phyloP scores from a whole-genome alignment of 2,329 filamentous ascomycete species.

The Hymenoscyphus fructigenus region DNA sequence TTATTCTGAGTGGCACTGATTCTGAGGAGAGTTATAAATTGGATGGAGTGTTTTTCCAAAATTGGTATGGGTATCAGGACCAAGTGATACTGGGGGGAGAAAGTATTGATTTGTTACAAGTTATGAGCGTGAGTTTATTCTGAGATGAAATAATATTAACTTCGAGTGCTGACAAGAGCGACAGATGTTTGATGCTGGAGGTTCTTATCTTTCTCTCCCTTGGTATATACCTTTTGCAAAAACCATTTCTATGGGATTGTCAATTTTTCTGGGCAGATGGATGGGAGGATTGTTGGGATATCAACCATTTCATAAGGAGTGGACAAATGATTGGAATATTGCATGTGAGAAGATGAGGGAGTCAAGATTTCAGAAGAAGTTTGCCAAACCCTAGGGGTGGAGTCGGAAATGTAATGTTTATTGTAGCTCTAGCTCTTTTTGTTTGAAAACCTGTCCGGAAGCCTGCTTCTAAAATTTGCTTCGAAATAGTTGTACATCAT shows the following conservation, averaged over 20 bases:
- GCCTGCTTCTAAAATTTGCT: not conserved
- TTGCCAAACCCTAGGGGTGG: not conserved
- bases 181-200: slow-evolving; percentile 12
- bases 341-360: slow-evolving; percentile 9
- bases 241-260: not conserved
- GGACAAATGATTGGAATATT: slow-evolving; percentile 12
- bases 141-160: too few relatives aligned
- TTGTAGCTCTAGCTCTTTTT: not conserved
- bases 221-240: slow-evolving; percentile 6
- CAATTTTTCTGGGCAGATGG: slow-evolving; percentile 9
- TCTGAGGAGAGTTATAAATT: slow-evolving; percentile 34
- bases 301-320: slow-evolving; percentile 7
- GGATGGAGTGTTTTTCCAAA: slow-evolving; percentile 39
- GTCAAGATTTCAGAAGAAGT: slow-evolving; percentile 6
- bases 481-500: not conserved
- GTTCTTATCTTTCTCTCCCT: slow-evolving; percentile 8
- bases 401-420: not conserved
- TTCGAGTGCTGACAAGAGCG: not conserved
- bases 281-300: slow-evolving; percentile 9
- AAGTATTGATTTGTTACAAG: slow-evolving; percentile 5
- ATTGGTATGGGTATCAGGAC: slow-evolving; percentile 37
- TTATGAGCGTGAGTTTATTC: slow-evolving; percentile 7
- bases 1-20: slow-evolving; percentile 31
- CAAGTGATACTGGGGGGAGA: not conserved
- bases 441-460: not conserved